Percentiles rank a stretch among this genome's conserved stretches.
phyloP scores from a whole-genome alignment of 139 green algal species.

The Edaphochlamys debaryana region DNA sequence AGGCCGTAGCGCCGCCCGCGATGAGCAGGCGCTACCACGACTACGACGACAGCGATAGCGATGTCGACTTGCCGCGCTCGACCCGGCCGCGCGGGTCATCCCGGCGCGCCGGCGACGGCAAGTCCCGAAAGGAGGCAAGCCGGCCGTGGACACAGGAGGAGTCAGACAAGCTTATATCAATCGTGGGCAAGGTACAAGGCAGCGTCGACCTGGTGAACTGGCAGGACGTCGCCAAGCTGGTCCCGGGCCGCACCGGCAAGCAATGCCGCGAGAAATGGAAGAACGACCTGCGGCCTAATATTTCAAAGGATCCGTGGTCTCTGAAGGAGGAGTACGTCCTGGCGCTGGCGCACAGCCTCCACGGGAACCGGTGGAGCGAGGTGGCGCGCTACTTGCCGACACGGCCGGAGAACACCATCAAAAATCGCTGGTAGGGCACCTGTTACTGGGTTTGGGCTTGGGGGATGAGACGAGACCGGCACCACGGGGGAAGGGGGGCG shows the following conservation, averaged over 20 bases:
- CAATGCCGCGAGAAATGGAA: slow-evolving; percentile 86
- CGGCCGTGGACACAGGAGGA: slow-evolving; percentile 27
- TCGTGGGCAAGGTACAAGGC: neutral
- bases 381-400: slow-evolving; percentile 80
- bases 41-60: slow-evolving; percentile 31
- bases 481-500: too few relatives aligned
- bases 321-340: slow-evolving; percentile 48
- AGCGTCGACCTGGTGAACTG: slow-evolving; percentile 40
- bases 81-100: neutral
- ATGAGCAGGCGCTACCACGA: slow-evolving; percentile 12
- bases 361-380: slow-evolving; percentile 87
- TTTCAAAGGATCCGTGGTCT: slow-evolving; percentile 63
- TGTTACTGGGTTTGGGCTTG: neutral
- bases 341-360: slow-evolving; percentile 62
- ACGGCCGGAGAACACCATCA: slow-evolving; percentile 94
- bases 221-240: slow-evolving; percentile 35
- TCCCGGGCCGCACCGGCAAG: slow-evolving; percentile 78
- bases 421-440: slow-evolving; percentile 94
- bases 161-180: slow-evolving; percentile 2
- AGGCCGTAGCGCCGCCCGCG: too few relatives aligned
- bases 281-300: slow-evolving; percentile 76
- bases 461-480: too few relatives aligned
- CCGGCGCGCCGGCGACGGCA: neutral
- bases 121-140: slow-evolving; percentile 22
- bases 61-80: neutral